Base-by-base conservation (phyloP, 1,284 basidiomycete species). In the Pseudozyma hubeiensis region DNA sequence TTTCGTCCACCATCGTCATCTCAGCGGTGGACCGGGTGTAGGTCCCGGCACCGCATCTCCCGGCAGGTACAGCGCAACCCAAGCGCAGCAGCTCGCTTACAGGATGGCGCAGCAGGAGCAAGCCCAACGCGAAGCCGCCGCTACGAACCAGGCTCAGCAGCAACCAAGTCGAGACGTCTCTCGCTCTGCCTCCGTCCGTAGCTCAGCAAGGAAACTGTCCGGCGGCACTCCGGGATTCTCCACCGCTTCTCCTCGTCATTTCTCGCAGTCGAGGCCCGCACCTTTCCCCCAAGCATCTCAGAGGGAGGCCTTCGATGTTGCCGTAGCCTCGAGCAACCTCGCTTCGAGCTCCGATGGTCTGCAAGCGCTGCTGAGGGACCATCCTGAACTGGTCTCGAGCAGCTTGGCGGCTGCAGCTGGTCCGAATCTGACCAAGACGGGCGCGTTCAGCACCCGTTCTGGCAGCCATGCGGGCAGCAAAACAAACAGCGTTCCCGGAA, bases 1-100 rank as follows among this genome's bases (percentile, higher is more conserved):
- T 47, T 90, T 91, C 44, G 89, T 91, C 80, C 91, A 91, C 79
- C 85, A 86, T 53, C 88, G 89, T 6, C 88, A 88, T 74, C 86
- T 93, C 30, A 87, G 88, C 54, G 72, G 72, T 14, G 72, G 72
- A 17, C 72, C 72, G 11, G 72, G 72, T 30, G 67, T 67, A 0
- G 72, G 72, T 4, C 72, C 72, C 13, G 72, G 72, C 43, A 75
- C 72, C 34, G 72, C 72, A 1, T 70, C 67, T 7, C 66, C 71
- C 14, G 66, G 66, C 13, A 19, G 71, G 11, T 74, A 74, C 59
- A 69, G 62, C 45, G 65, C 54, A 2, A 74, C 55, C 4, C 71
- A 69, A 43, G 65, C 71, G 3, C 65, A 69, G 43, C 65, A 74
- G 46, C 65, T 74, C 34, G 63, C 63, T 19, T 53, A 56, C 10